Evolutionary conservation across 352 stramenopile genomes (phyloP), one percentile per base, ranked within the genome.

Genomic region (Globisporangium megalacanthum): DNA sequence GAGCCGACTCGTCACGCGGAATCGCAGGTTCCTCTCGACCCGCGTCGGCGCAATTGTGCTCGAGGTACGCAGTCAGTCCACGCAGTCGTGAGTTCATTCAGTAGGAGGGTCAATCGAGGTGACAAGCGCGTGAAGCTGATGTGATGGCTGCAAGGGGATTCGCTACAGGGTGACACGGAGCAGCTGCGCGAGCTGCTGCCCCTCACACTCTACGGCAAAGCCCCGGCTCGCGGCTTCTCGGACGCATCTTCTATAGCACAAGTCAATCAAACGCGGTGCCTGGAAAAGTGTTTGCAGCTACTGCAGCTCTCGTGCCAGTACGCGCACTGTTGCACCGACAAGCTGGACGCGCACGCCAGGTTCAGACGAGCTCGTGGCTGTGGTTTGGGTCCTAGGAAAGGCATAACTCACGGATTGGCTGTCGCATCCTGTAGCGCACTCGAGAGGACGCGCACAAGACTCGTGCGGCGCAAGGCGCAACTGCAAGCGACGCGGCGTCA

Each of bases 271-370:
- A 46, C 52, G n/a, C 5, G 62, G 25, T 37, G 15, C 42, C 31
- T 61, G 10, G 45, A 47, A 8, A 79, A 73, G 56, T 63, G 64
- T 4, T 53, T 82, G 7, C 42, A 65, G 39, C 33, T 90, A 11
- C 65, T 89, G 1, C 80, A 90, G 51, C 53, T 90, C 29, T 73
- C 80, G 2, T 88, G 78, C 17, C 80, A 90, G 53, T 90, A 90
- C 52, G 63, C 74, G n/a, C 54, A 58, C 15, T 66, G 83, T 46
- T 87, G 72, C 33, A 56, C 69, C 5, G 48, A 64, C 2, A 42
- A 61, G 9, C 63, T 90, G 7, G 57, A 83, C 11, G 54, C 55
- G 25, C 54, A 73, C 56, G 58, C 49, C 3, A 72, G 61, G 79
- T 86, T 31, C 25, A 19, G 22, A 37, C 15, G 20, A 22, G 8